Evolutionary conservation across 192 early-diverging fungal genomes (phyloP).

Genomic region (Coemansia sp.): DNA sequence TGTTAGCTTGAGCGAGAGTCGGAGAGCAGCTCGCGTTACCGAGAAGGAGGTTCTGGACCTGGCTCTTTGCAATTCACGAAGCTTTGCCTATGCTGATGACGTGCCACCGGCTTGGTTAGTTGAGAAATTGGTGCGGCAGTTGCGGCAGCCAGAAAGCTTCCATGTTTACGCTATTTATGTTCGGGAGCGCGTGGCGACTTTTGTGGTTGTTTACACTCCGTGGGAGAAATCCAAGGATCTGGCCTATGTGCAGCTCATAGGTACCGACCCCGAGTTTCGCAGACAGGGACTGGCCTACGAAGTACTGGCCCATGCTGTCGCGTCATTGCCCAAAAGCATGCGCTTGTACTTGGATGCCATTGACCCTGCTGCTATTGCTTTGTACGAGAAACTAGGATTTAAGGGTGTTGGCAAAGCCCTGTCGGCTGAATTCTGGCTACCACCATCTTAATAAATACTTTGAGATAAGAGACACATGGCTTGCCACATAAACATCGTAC

Average conservation of each 20-base stretch:
- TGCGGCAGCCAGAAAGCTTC: slow-evolving; percentile 6
- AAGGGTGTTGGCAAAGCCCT: slow-evolving; percentile 3
- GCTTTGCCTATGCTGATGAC: slow-evolving; percentile 14
- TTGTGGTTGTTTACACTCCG: slow-evolving; percentile 17
- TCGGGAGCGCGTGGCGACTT: not conserved
- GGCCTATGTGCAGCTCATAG: slow-evolving; percentile 16
- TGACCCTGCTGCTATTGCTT: slow-evolving; percentile 8
- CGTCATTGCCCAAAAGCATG: not conserved
- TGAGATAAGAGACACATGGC: too few species aligned
- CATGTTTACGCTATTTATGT: not conserved
- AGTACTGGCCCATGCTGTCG: slow-evolving; percentile 8
- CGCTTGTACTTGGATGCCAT: slow-evolving; percentile 23
- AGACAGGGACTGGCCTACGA: slow-evolving; percentile 13
- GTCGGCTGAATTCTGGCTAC: slow-evolving; percentile 10
- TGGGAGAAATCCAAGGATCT: slow-evolving; percentile 14
- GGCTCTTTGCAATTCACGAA: slow-evolving; percentile 10
- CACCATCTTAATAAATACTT: not conserved
- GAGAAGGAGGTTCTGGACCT: not conserved
- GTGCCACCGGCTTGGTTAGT: slow-evolving; percentile 16
- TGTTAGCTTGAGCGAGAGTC: not conserved
- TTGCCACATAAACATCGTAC: too few species aligned
- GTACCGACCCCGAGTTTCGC: slow-evolving; percentile 7
- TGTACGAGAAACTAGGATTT: slow-evolving; percentile 23
- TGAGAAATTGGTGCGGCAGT: slow-evolving; percentile 19
- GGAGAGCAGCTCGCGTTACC: not conserved